Evolutionary conservation across 2,329 filamentous ascomycete genomes (phyloP), one percentile per base, ranked within the genome.

Genomic region (Mycosphaerelloides madeirae): DNA sequence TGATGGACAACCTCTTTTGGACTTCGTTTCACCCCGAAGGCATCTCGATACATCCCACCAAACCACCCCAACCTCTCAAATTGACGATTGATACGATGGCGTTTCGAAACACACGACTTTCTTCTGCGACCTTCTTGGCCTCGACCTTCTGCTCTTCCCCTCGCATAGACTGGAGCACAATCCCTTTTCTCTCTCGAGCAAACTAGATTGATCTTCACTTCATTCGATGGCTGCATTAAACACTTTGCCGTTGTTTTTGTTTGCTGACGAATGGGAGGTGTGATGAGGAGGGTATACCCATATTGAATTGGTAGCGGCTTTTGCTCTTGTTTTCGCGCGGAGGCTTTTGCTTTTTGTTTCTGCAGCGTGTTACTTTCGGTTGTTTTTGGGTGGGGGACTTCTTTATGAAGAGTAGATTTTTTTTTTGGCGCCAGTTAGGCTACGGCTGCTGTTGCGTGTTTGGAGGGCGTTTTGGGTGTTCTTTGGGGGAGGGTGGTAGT

Each of bases 11-110:
- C 9, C 22, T 9, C 6, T 25, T 9, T 6, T 5, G 6, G 22
- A 25, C 22, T 6, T 9, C 22, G 9, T 9, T 9, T 25, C 22
- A 6, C 22, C 22, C n/a, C n/a, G n/a, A 25, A 5, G 22, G 22
- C 22, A 6, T 5, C 22, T 25, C 22, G 22, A 25, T 6, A 25
- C 22, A 25, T 6, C 16, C 11, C 9, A 32, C 38, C 22, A 33
- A 47, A 12, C 36, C 14, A 39, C 29, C 28, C 14, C 13, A 19
- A 9, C 14, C 29, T 31, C 15, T 25, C 9, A 25, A 25, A 9
- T 20, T 44, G 28, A 51, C 37, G 48, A 51, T 40, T 25, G 44
- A 48, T 22, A 51, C 42, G 48, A 51, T 29, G 45, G 48, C 44
- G 38, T 43, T 48, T 29, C 9, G 22, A 25, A 25, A 25, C 22